phyloP scores from a whole-genome alignment of 768 basidiomycete genomes.

The Termitomyces sp. region DNA sequence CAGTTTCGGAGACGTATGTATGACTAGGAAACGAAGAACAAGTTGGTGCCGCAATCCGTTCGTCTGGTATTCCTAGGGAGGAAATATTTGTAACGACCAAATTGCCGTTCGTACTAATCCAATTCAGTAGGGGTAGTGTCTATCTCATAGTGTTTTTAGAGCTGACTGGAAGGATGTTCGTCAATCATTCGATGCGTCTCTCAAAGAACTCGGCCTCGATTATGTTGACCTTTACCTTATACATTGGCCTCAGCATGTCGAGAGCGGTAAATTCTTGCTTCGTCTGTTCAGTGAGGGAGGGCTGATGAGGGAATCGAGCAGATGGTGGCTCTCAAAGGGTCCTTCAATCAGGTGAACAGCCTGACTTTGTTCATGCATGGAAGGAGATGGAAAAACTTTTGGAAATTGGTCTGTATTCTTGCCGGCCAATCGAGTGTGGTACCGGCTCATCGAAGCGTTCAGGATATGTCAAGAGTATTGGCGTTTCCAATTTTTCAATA shows the following conservation, averaged over 20 bases:
- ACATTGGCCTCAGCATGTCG: constrained; percentile 10
- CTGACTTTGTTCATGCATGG: constrained; percentile 24
- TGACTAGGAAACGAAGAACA: constrained; percentile 36
- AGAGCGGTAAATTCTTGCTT: not conserved
- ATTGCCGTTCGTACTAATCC: constrained; percentile 24
- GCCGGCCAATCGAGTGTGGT: constrained; percentile 4
- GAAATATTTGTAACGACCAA: constrained; percentile 50
- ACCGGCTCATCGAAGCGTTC: constrained; percentile 12
- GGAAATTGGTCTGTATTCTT: constrained; percentile 16
- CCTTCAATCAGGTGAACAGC: constrained; percentile 17
- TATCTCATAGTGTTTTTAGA: constrained; percentile 6
- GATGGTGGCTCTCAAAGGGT: not conserved
- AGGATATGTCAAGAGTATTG: constrained; percentile 42
- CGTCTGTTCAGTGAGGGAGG: not conserved
- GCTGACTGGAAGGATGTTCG: constrained; percentile 26
- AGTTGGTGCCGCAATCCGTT: constrained; percentile 41
- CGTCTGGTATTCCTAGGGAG: constrained; percentile 37
- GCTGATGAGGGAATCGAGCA: not conserved
- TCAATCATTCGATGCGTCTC: constrained; percentile 30
- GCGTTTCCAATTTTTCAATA: constrained; percentile 56
- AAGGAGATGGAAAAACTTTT: constrained; percentile 26
- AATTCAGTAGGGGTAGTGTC: not conserved
- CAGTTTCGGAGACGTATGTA: not conserved
- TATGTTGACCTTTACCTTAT: constrained; percentile 37
- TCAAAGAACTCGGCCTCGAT: constrained; percentile 29